A percentile compares a stretch with the other conserved stretches of the same genome.
These are phyloP conservation scores for Curvularia lunata DNA, from an alignment of 2,329 filamentous ascomycete species.

Conservation along the genomic window DNA sequence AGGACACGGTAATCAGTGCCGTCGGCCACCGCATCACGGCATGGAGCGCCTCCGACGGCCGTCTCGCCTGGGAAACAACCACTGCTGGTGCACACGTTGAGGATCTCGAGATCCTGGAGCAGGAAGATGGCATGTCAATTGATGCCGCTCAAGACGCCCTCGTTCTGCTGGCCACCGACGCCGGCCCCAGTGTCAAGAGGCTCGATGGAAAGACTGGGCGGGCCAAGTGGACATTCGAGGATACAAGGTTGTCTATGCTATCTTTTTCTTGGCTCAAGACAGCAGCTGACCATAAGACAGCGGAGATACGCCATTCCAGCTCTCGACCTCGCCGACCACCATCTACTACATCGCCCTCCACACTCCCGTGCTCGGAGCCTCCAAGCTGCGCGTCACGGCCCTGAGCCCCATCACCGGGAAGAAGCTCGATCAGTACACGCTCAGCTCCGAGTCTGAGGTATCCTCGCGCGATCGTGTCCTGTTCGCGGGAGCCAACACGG, in stretches of 20 bases:
- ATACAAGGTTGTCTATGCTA: conserved; percentile 57
- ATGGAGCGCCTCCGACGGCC: conserved; percentile 84
- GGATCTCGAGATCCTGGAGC: conserved; percentile 79
- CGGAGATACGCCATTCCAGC: conserved; percentile 76
- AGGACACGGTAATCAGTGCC: conserved; percentile 78
- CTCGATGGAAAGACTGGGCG: conserved; percentile 75
- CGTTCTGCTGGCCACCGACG: conserved; percentile 67
- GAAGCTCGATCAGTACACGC: conserved; percentile 71
- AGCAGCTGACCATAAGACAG: conserved; percentile 46
- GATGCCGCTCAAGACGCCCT: conserved; percentile 70
- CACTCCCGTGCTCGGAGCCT: conserved; percentile 66
- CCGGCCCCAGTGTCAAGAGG: conserved; percentile 67
- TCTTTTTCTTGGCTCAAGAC: neutral
- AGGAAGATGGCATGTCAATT: conserved; percentile 63
- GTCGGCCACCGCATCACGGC: conserved; percentile 72
- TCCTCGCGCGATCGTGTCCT: conserved; percentile 68
- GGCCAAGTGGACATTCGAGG: conserved; percentile 79
- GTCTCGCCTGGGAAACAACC: conserved; percentile 74
- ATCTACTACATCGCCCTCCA: conserved; percentile 81
- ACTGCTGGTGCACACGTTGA: conserved; percentile 64
- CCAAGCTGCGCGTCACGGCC: conserved; percentile 76
- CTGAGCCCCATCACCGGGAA: conserved; percentile 76
- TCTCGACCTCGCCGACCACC: conserved; percentile 70
- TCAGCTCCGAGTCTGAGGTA: conserved; percentile 78
- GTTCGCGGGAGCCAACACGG: conserved; percentile 77